These are phyloP conservation scores for Pseudotulostoma volvatum DNA, from an alignment of 495 filamentous ascomycete genomes.

Conservation along the genomic window DNA sequence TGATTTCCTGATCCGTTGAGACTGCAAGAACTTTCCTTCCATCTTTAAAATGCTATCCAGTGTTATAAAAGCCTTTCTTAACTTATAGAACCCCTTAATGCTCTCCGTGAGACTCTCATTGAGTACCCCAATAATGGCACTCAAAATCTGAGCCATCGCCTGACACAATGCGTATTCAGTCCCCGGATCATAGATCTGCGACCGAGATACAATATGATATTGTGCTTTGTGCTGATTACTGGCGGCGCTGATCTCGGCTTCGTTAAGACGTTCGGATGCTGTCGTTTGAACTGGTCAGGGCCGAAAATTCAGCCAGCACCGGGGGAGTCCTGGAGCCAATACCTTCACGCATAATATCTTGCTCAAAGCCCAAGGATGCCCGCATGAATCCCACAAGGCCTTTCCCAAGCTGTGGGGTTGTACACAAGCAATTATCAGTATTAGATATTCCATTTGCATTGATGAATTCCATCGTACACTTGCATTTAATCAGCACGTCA, in stretches of 20 bases:
- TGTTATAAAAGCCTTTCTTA: constrained; percentile 77
- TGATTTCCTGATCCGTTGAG: neutral
- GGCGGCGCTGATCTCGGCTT: constrained; percentile 65
- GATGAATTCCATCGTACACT: too few species aligned
- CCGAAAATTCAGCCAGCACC: too few species aligned
- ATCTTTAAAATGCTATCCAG: constrained; percentile 57
- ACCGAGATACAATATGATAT: constrained; percentile 32
- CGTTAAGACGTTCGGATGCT: constrained; percentile 56
- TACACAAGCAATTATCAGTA: neutral
- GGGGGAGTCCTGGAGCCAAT: too few species aligned
- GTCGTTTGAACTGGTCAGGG: too few species aligned
- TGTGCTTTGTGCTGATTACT: constrained; percentile 63
- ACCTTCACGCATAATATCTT: constrained; percentile 82
- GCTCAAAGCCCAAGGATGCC: constrained; percentile 83
- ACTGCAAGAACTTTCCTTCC: constrained; percentile 40
- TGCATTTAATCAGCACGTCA: too few species aligned
- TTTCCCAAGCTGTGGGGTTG: constrained; percentile 55
- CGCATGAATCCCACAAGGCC: constrained; percentile 71
- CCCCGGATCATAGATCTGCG: constrained; percentile 60
- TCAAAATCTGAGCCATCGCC: constrained; percentile 76
- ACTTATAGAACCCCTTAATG: constrained; percentile 80
- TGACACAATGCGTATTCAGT: constrained; percentile 69
- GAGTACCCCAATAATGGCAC: constrained; percentile 71
- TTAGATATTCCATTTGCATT: constrained; percentile 9
- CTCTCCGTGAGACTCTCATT: constrained; percentile 89